Conservation (phyloP, 805 yeast genomes). For the Phaffomyces opuntiae region DNA sequence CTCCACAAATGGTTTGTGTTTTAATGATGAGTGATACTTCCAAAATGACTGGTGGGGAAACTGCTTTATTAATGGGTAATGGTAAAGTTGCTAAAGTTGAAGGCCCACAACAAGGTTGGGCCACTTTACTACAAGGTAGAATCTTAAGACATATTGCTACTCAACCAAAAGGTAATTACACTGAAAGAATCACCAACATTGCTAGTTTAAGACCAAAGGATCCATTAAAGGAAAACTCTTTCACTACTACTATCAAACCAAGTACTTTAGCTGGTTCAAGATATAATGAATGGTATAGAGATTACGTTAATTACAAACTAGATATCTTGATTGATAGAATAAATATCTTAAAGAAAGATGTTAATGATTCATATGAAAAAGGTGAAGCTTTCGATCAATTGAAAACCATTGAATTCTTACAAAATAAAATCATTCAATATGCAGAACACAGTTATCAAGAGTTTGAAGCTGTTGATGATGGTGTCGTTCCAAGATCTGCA, state of each 20-base stretch:
- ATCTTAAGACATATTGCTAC: constrained; percentile 41
- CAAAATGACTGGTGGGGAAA: constrained; percentile 56
- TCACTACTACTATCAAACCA: constrained; percentile 35
- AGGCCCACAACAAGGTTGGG: constrained; percentile 44
- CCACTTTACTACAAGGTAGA: constrained; percentile 42
- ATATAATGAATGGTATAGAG: constrained; percentile 33
- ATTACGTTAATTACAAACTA: constrained; percentile 33
- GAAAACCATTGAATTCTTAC: constrained; percentile 26
- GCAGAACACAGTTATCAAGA: constrained; percentile 28
- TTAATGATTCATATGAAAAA: constrained; percentile 16
- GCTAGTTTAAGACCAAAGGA: constrained; percentile 36
- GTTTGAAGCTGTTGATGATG: constrained; percentile 28
- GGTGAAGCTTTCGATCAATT: constrained; percentile 32
- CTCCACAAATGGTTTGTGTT: constrained; percentile 61
- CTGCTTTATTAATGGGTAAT: constrained; percentile 35
- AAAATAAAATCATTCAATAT: constrained; percentile 22
- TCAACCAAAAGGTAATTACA: constrained; percentile 30
- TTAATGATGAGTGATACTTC: constrained; percentile 54
- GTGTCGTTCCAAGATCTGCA: constrained; percentile 19
- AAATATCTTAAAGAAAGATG: constrained; percentile 19
- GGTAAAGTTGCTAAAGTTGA: constrained; percentile 19
- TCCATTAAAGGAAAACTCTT: constrained; percentile 32
- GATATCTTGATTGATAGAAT: constrained; percentile 29
- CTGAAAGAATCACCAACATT: constrained; percentile 37
- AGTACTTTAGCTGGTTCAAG: constrained; percentile 29